phyloP scores from a whole-genome alignment of 495 filamentous ascomycete genomes.

The Tuber borchii region DNA sequence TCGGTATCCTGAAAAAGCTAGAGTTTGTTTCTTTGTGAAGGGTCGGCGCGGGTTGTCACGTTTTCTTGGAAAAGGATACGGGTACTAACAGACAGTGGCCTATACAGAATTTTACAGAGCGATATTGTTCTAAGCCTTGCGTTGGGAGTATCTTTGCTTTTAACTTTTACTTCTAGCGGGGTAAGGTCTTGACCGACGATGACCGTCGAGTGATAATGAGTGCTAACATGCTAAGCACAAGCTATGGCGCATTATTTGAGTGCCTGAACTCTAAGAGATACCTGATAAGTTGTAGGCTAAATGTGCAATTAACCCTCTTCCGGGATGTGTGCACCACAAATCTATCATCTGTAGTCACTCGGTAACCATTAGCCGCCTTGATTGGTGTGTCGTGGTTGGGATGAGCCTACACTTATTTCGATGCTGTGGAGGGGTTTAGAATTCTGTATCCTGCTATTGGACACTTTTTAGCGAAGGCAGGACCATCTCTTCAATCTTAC shows the following conservation, averaged over 20 bases:
- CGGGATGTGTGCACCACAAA: background rate
- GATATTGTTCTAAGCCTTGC: background rate
- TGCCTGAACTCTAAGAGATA: background rate
- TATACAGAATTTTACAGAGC: background rate
- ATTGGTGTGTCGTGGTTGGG: background rate
- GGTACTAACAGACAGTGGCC: background rate
- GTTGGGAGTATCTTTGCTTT: background rate
- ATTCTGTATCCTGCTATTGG: background rate
- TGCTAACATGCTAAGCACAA: background rate
- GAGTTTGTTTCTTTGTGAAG: background rate
- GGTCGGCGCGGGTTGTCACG: background rate
- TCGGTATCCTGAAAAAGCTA: background rate
- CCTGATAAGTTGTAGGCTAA: background rate
- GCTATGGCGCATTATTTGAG: background rate
- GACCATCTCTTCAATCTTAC: background rate
- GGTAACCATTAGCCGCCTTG: background rate
- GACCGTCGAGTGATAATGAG: background rate
- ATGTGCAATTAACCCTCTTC: background rate
- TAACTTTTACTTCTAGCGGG: background rate
- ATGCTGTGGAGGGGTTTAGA: background rate
- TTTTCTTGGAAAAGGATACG: background rate
- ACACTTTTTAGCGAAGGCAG: background rate
- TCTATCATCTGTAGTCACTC: background rate
- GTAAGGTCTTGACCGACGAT: background rate
- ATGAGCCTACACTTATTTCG: background rate